Base-by-base conservation (phyloP, 768 basidiomycete genomes). In the Dentipellis sp. region DNA sequence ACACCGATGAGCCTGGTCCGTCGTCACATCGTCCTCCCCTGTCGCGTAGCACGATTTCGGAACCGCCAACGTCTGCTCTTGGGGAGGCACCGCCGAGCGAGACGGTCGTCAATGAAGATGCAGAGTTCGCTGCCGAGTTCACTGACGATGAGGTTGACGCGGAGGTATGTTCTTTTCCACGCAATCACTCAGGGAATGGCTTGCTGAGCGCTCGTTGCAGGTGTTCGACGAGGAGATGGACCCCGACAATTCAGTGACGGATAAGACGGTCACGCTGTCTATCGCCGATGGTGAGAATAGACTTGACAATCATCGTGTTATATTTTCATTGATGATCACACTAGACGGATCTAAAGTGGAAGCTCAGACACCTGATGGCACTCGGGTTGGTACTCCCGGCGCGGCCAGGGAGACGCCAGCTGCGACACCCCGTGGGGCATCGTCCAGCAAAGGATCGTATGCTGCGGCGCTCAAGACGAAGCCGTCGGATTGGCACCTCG, bases 291-390 rank as follows among this genome's bases (percentile, higher is more conserved):
- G 89, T 87, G 10, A 60, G 39, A 21, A 2, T 2, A 19, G n/a
- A 8, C 4, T 36, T 17, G 40, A 38, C 2, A 11, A 29, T 52
- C 35, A 23, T 16, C 51, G 34, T 16, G 22, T 14, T 46, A 50
- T 34, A 23, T 16, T 40, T 5, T 16, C 29, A 62, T 34, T 57
- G 63, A 4, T 64, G 51, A 38, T 2, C 34, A 16, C 47, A 21
- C 10, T 56, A 88, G 94, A 95, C 69, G 94, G 93, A 8, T 85
- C 88, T n/a, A 91, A 88, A 67, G 80, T 98, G 9, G 92, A 94
- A 66, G 97, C 94, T 1, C 91, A 97, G 67, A 97, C 97, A 0
- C 94, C 97, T 3, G 93, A 97, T 61, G 97, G 97, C 0, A 98
- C 94, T 0, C 82, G 93, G 14, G 84, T 99, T 34, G 83, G 90